Conservation (phyloP, 768 basidiomycete genomes). For the Collybiopsis confluens region DNA sequence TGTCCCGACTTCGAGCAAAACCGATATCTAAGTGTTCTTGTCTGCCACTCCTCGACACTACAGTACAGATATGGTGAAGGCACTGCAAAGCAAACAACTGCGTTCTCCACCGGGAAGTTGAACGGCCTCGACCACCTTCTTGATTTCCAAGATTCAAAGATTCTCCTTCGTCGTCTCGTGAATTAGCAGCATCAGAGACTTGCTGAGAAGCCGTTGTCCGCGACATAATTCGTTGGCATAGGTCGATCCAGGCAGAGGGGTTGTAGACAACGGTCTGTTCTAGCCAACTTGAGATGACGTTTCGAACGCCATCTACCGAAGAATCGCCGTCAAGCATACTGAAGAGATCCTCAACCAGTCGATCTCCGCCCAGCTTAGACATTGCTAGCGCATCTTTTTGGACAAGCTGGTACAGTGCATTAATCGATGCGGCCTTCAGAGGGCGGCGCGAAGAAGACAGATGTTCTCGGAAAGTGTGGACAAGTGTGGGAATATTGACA, state of each 20-base stretch:
- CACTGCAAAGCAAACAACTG: constrained; percentile 94
- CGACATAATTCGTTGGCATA: constrained; percentile 97
- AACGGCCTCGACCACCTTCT: constrained; percentile 36
- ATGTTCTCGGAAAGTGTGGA: constrained; percentile 72
- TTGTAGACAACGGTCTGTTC: constrained; percentile 90
- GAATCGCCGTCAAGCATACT: constrained; percentile 94
- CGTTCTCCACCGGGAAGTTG: constrained; percentile 90
- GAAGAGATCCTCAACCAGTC: constrained; percentile 90
- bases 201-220: constrained; percentile 84
- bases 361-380: constrained; percentile 91
- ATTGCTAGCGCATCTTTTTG: constrained; percentile 90
- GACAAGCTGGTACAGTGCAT: constrained; percentile 94
- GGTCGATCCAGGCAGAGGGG: constrained; percentile 96
- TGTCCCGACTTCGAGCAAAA: constrained; percentile 58
- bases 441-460: constrained; percentile 78
- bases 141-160: constrained; percentile 68
- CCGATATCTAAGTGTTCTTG: constrained; percentile 81
- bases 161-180: constrained; percentile 90
- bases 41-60: constrained; percentile 67
- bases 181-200: constrained; percentile 57
- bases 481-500: constrained; percentile 75
- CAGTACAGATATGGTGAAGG: constrained; percentile 80
- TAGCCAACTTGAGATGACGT: constrained; percentile 92
- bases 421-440: constrained; percentile 90
- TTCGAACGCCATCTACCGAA: constrained; percentile 87